These are phyloP conservation scores for Neofusicoccum laricinum DNA, from an alignment of 2,329 filamentous ascomycete species.

Conservation along the genomic window DNA sequence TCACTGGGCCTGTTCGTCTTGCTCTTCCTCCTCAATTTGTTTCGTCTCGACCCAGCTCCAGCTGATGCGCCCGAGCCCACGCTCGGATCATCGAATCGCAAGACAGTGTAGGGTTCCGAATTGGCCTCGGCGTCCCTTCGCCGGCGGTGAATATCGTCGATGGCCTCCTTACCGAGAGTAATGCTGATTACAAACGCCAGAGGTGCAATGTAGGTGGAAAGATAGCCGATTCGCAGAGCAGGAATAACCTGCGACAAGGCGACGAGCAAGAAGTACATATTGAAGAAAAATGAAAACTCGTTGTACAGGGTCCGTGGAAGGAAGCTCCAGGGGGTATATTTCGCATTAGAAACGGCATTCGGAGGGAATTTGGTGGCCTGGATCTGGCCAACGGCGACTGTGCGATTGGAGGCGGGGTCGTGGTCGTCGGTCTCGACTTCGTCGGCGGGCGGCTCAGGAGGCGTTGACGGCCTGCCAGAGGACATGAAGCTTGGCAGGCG, in stretches of 20 bases:
- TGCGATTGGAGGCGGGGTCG: constrained; percentile 66
- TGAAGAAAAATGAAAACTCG: constrained; percentile 99
- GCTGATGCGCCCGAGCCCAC: constrained; percentile 25
- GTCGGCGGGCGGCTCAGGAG: constrained; percentile 23
- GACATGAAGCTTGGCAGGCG: constrained; percentile 66
- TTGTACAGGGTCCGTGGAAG: constrained; percentile 93
- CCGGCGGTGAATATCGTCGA: constrained; percentile 85
- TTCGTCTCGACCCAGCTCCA: constrained; percentile 30
- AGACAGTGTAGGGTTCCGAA: constrained; percentile 78
- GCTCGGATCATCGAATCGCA: constrained; percentile 65
- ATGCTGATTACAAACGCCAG: constrained; percentile 88
- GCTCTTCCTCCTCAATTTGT: constrained; percentile 28
- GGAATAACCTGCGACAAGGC: constrained; percentile 92
- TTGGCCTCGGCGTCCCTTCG: constrained; percentile 91
- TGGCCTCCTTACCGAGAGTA: constrained; percentile 92
- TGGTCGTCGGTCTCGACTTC: constrained; percentile 48
- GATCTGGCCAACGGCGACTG: constrained; percentile 69
- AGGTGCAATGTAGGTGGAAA: constrained; percentile 91
- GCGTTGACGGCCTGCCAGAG: constrained; percentile 25
- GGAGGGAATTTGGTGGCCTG: constrained; percentile 78
- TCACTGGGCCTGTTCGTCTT: constrained; percentile 49
- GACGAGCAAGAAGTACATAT: constrained; percentile 96
- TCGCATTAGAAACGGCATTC: constrained; percentile 93
- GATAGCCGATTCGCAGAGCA: constrained; percentile 83
- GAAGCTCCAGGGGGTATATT: constrained; percentile 94